Evolutionary conservation across 2,329 filamentous ascomycete genomes (phyloP), one percentile per base, ranked within the genome.

Genomic region (Metarhizium humberi): DNA sequence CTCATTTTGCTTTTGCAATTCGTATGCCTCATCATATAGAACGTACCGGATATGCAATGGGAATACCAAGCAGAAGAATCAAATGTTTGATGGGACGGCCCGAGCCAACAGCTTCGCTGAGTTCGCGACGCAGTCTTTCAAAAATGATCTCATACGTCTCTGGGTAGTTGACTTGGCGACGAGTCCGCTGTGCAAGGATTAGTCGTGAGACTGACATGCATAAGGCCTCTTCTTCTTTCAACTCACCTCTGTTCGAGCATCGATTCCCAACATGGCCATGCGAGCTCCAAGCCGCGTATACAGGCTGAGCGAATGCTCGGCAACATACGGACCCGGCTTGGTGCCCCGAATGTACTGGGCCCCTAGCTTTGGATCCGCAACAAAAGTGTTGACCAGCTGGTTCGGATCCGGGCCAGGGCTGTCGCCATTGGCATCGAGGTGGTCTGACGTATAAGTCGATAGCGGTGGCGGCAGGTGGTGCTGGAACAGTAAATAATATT

Each of bases 401-500:
- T 80, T 79, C 1, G 84, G 81, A 63, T 95, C 89, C 6, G 81
- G 73, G 8, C 78, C 79, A 40, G 81, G 76, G 1, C 84, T 60
- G 1, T 61, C 50, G 42, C 59, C 58, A 36, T 53, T 60, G 4
- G 34, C 48, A 34, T 66, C 63, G 11, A 66, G 50, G 46, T 63
- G 55, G n/a, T 60, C 59, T 1, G 89, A 89, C 3, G 90, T 96
- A 68, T 86, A 96, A 1, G 92, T 96, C 34, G 88, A 92, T 59
- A 80, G 76, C 0, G 92, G 91, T 1, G 92, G 92, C 13, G 92
- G 82, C 51, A 95, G 75, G 65, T 96, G 92, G 63, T 99, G 94
- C 73, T 99, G 94, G 72, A 99, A 99, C 10, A 99, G 81, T 80
- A 97, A 82, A 69, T 99, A 99, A 72, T 97, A 97, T 71, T 99